Evolutionary conservation across 805 yeast species (phyloP).

Genomic region (Kockiozyma suomiensis): DNA sequence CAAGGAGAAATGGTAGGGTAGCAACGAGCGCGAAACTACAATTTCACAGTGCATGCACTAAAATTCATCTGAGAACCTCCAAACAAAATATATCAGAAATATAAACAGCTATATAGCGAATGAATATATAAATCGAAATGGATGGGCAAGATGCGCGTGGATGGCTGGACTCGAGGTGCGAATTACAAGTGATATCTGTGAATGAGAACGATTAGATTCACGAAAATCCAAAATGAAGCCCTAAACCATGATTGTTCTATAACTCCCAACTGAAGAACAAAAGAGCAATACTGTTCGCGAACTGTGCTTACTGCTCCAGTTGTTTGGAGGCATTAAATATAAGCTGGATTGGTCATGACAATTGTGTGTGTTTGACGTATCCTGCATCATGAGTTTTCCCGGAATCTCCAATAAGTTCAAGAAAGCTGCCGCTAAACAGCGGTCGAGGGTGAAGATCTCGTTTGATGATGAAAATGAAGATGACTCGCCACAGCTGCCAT

Average conservation of each 20-base stretch:
- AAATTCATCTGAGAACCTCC: too few species aligned
- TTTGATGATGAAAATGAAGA: constrained; percentile 23
- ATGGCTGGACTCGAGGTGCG: not conserved
- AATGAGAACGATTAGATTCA: not conserved
- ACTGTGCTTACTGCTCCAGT: too few species aligned
- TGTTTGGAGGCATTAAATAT: too few species aligned
- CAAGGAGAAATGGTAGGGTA: not conserved
- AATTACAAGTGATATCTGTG: not conserved
- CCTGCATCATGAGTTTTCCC: constrained; percentile 13
- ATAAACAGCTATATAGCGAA: too few species aligned
- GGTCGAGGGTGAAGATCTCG: constrained; percentile 19
- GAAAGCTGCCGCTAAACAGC: constrained; percentile 18
- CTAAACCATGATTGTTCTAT: constrained; percentile 3
- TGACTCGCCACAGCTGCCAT: not conserved
- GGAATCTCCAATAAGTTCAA: constrained; percentile 17
- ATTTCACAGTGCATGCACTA: not conserved
- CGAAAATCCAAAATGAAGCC: not conserved
- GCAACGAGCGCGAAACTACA: constrained; percentile 5
- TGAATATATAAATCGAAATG: not conserved
- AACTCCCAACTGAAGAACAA: constrained; percentile 4
- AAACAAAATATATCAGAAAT: too few species aligned
- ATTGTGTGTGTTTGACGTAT: not conserved
- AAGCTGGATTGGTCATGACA: too few species aligned
- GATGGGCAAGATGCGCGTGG: too few species aligned
- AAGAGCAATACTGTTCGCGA: too few species aligned